These are phyloP conservation scores for Crithidia mellificae DNA, from an alignment of 208 protist genomes.

Conservation along the genomic window DNA sequence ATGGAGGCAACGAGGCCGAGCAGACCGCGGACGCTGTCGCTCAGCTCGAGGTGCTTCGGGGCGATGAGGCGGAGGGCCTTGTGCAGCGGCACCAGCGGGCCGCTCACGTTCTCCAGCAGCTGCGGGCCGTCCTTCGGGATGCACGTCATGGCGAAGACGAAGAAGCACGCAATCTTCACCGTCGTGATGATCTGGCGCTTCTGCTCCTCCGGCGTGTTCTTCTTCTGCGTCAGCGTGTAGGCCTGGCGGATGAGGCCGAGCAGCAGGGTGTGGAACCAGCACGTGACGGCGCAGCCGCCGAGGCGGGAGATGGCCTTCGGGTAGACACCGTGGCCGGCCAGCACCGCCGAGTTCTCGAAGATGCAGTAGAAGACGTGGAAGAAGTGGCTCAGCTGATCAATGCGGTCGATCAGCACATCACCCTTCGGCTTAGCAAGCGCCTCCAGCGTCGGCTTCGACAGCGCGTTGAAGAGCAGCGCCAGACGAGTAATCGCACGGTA, in stretches of 20 bases:
- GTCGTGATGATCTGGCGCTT: slow-evolving; percentile 73
- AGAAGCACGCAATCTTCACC: slow-evolving; percentile 81
- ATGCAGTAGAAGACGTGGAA: slow-evolving; percentile 86
- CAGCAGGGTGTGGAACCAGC: slow-evolving; percentile 88
- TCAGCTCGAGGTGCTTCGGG: slow-evolving; percentile 68
- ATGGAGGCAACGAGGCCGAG: slow-evolving; percentile 79
- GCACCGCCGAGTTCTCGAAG: slow-evolving; percentile 82
- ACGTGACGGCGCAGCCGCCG: slow-evolving; percentile 74
- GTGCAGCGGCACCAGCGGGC: slow-evolving; percentile 77
- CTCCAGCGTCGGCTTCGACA: slow-evolving; percentile 62
- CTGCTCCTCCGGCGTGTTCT: slow-evolving; percentile 68
- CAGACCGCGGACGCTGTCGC: slow-evolving; percentile 70
- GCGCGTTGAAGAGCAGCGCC: slow-evolving; percentile 70
- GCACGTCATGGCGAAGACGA: slow-evolving; percentile 81
- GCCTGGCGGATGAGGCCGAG: slow-evolving; percentile 63
- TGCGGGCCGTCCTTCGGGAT: slow-evolving; percentile 76
- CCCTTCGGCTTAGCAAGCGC: slow-evolving; percentile 58
- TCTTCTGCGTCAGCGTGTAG: slow-evolving; percentile 75
- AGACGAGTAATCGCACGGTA: slow-evolving; percentile 90
- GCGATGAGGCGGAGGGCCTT: slow-evolving; percentile 63
- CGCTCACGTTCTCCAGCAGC: slow-evolving; percentile 65
- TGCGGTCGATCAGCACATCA: slow-evolving; percentile 54
- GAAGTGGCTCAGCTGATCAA: slow-evolving; percentile 74
- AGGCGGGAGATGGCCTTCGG: slow-evolving; percentile 50
- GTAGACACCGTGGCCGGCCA: slow-evolving; percentile 70